Conservation (phyloP, 1,284 basidiomycete species). For the Tremellales sp. region DNA sequence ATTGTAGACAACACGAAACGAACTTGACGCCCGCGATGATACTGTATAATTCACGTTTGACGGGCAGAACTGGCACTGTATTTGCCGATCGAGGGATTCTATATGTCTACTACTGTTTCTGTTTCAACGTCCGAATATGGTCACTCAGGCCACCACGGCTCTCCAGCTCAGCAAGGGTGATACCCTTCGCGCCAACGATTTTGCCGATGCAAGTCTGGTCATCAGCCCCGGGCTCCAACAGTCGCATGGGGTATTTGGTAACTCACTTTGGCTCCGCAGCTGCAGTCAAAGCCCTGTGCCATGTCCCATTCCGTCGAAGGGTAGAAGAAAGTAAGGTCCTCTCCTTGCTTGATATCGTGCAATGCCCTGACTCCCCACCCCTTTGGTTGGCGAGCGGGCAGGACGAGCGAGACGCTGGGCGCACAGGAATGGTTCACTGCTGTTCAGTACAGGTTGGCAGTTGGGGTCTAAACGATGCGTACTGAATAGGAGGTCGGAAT, state of each 20-base stretch:
- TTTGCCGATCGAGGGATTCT: neutral
- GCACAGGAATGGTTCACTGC: constrained; percentile 65
- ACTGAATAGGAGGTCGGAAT: constrained; percentile 61
- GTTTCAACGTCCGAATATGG: constrained; percentile 44
- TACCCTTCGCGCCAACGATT: constrained; percentile 49
- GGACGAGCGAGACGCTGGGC: constrained; percentile 58
- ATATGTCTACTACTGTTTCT: constrained; percentile 18
- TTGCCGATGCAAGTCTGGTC: constrained; percentile 47
- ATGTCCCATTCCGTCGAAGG: constrained; percentile 69
- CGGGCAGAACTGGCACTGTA: neutral
- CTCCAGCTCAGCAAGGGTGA: constrained; percentile 41
- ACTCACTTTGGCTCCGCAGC: constrained; percentile 52
- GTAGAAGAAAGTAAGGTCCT: constrained; percentile 59
- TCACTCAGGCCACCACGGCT: constrained; percentile 41
- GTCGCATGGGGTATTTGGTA: neutral
- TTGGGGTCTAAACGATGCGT: neutral
- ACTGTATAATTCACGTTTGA: neutral
- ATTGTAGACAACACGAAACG: no score
- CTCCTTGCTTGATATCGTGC: constrained; percentile 45
- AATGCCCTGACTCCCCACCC: constrained; percentile 51
- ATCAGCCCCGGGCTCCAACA: neutral
- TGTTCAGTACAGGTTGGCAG: neutral
- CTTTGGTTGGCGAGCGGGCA: constrained; percentile 51
- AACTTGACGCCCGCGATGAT: no score
- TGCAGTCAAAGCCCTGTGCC: constrained; percentile 62